Conservation (phyloP, 2,329 filamentous ascomycete genomes). For the Aspergillus pseudotamarii region DNA sequence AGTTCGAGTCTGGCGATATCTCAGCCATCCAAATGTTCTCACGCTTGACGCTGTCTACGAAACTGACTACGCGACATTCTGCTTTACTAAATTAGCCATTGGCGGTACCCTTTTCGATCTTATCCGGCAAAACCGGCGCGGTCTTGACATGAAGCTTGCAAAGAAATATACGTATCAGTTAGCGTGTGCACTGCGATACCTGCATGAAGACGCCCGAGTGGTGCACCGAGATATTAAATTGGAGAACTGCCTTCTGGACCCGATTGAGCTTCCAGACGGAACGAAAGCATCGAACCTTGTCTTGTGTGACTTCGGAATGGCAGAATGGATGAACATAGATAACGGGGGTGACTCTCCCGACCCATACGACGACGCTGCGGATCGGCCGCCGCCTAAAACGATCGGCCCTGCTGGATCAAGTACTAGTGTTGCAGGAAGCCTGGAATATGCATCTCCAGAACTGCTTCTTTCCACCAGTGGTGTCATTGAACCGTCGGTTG, state of each 20-base stretch:
- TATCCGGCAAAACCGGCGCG: conserved; percentile 58
- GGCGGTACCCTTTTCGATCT: conserved; percentile 68
- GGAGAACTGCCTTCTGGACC: conserved; percentile 68
- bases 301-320: conserved; percentile 70
- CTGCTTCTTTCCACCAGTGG: conserved; percentile 44
- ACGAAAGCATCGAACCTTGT: conserved; percentile 59
- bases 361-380: conserved; percentile 49
- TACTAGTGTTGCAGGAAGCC: conserved; percentile 62
- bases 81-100: conserved; percentile 65
- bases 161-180: conserved; percentile 66
- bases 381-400: conserved; percentile 52
- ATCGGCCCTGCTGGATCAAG: conserved; percentile 60
- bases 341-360: conserved; percentile 54
- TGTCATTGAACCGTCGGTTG: conserved; percentile 56
- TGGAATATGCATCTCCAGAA: conserved; percentile 57
- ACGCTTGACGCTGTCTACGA: conserved; percentile 66
- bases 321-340: conserved; percentile 65
- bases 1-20: conserved; percentile 67
- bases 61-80: conserved; percentile 69
- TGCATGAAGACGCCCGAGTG: conserved; percentile 68
- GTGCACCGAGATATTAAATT: conserved; percentile 71
- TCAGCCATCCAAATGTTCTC: conserved; percentile 64
- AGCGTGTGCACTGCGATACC: conserved; percentile 65
- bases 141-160: conserved; percentile 55
- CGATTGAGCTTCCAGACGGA: conserved; percentile 51